Conservation (phyloP, 2,329 filamentous ascomycete species). For the Pseudofabraea citricarpa region DNA sequence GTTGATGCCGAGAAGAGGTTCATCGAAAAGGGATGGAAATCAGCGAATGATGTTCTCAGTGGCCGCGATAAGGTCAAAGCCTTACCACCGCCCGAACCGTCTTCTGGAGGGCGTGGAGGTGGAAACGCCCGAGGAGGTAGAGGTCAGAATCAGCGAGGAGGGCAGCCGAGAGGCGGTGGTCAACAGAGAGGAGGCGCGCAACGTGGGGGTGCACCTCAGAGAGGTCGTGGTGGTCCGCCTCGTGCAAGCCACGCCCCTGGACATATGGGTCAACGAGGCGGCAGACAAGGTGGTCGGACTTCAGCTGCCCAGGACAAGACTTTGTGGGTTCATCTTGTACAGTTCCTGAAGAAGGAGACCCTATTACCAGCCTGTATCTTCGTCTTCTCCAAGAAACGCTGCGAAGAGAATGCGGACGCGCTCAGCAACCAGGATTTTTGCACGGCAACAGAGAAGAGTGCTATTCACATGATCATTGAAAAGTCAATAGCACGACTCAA, state of each 20-base stretch:
- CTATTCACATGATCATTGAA: conserved; percentile 96
- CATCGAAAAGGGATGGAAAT: conserved; percentile 89
- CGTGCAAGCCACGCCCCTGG: conserved; percentile 55
- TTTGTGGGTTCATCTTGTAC: conserved; percentile 92
- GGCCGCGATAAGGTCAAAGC: conserved; percentile 73
- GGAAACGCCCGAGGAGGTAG: conserved; percentile 50
- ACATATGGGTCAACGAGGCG: conserved; percentile 78
- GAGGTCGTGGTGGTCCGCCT: conserved; percentile 46
- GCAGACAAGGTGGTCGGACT: conserved; percentile 78
- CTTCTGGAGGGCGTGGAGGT: conserved; percentile 36
- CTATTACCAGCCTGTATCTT: conserved; percentile 94
- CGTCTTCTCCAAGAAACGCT: conserved; percentile 96
- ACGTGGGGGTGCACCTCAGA: conserved; percentile 42
- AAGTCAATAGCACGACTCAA: conserved; percentile 89
- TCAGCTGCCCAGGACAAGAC: conserved; percentile 93
- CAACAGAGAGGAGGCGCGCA: conserved; percentile 51
- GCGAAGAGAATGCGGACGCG: conserved; percentile 94
- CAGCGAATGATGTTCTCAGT: conserved; percentile 76
- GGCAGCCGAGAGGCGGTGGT: conserved; percentile 43
- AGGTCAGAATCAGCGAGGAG: conserved; percentile 48
- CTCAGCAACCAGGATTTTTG: conserved; percentile 94
- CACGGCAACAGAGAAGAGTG: conserved; percentile 89
- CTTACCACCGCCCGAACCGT: conserved; percentile 30
- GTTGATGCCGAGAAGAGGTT: conserved; percentile 91
- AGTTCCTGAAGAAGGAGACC: conserved; percentile 80